Evolutionary conservation across 129 eudicot species (phyloP), one percentile per base, ranked within the genome.

Genomic region (Chrysanthemum seticuspe): DNA sequence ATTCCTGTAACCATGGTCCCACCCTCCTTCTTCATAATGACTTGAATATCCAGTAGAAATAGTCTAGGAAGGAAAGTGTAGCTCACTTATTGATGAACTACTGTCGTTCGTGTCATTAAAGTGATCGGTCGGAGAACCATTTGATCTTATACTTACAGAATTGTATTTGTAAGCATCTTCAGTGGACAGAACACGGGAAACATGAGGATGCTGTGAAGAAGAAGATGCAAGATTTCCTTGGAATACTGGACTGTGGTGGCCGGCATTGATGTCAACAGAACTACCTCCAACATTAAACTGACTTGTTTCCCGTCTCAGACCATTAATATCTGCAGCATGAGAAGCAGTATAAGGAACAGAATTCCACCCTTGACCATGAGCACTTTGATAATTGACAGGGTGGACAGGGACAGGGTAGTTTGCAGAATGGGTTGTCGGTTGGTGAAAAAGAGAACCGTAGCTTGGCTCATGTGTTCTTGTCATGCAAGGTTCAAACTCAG

Each of bases 331-430:
- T 61, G 75, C 18, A 76, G 29, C 85, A 51, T 47, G 67, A 59
- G 71, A 19, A 66, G 48, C 60, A 66, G 79, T 23, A 76, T 40
- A 44, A 44, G 82, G 56, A 75, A 44, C 73, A 59, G 44, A 18
- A 67, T 70, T 71, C 87, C 78, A 71, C 62, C 75, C 78, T 70
- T 47, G 83, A 68, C 63, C 80, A 76, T 68, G 69, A 67, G 74
- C 80, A 76, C 45, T 67, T 68, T 14, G 34, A 58, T 23, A 23
- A 23, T 29, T 68, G 62, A 61, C 11, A 23, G 74, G 68, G 40
- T 34, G 80, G 56, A 57, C 58, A 59, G 65, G 74, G 18, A 53
- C 75, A 49, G 56, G 5, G 68, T 49, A 62, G 70, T 60, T 68
- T 13, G 69, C 44, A 11, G 62, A 12, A 47, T 36, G 70, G 13